A percentile compares a stretch with the other conserved stretches of the same genome.
Evolutionary conservation across 805 yeast species (phyloP).

Genomic region (Jamesozyma lodderae): DNA sequence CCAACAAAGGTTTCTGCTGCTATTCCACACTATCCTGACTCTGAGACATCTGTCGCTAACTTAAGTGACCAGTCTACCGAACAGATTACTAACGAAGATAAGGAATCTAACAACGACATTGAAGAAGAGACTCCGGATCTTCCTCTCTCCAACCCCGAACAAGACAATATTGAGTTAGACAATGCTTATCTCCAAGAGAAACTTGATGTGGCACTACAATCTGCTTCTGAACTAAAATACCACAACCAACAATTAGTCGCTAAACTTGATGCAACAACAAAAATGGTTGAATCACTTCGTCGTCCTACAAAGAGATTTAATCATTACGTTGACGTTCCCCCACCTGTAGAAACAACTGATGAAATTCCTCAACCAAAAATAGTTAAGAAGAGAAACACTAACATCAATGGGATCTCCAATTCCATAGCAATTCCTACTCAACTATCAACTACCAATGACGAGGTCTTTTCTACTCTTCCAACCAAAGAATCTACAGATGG

Average conservation of each 20-base stretch:
- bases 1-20: background rate
- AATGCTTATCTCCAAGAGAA: too few relatives aligned
- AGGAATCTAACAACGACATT: too few relatives aligned
- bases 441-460: background rate
- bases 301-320: background rate
- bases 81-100: too few relatives aligned
- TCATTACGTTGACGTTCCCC: background rate
- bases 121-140: too few relatives aligned
- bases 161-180: too few relatives aligned
- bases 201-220: too few relatives aligned
- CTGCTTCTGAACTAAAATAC: too few relatives aligned
- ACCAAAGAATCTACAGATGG: background rate
- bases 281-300: background rate
- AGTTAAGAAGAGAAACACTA: background rate
- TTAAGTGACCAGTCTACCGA: too few relatives aligned
- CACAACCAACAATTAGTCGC: background rate
- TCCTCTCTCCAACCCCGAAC: too few relatives aligned
- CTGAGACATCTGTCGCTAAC: too few relatives aligned
- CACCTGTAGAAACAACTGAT: background rate
- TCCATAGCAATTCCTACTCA: background rate
- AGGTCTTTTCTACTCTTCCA: background rate
- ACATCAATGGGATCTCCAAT: background rate
- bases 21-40: background rate
- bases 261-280: background rate
- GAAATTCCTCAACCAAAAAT: background rate